phyloP scores from a whole-genome alignment of 2,329 filamentous ascomycete species.

The Aspergillus viridinutans region DNA sequence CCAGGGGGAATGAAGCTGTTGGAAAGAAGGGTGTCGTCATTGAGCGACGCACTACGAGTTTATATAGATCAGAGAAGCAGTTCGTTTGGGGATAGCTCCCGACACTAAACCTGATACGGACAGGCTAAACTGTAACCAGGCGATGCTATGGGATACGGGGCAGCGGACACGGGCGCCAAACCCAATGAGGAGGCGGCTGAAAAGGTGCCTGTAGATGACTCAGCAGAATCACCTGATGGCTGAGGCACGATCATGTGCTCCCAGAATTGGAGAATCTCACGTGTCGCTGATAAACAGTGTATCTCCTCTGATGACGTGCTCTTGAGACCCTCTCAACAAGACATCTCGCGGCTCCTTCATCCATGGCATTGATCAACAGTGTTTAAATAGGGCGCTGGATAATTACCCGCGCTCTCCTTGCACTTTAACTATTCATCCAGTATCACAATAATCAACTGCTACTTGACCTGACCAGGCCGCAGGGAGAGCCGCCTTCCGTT shows the following conservation, averaged over 20 bases:
- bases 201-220: too few relatives aligned
- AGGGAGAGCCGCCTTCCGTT: slow-evolving; percentile 6
- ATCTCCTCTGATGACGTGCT: slow-evolving; percentile 2
- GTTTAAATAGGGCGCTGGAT: background rate
- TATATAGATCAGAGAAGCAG: too few relatives aligned
- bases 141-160: too few relatives aligned
- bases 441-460: background rate
- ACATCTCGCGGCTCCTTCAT: background rate
- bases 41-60: too few relatives aligned
- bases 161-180: too few relatives aligned
- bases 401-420: background rate
- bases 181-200: too few relatives aligned
- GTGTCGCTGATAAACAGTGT: slow-evolving; percentile 15
- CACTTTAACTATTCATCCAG: background rate
- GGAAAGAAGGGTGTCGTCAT: too few relatives aligned
- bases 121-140: too few relatives aligned
- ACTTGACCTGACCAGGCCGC: background rate
- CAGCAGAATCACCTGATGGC: background rate
- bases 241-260: background rate
- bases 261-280: slow-evolving; percentile 2
- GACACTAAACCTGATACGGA: too few relatives aligned
- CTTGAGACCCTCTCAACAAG: background rate
- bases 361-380: background rate
- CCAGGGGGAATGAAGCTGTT: too few relatives aligned
- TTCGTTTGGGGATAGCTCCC: too few relatives aligned